Evolutionary conservation across 1,139 yeast genomes (phyloP).

Genomic region (Taiozyma sp.): DNA sequence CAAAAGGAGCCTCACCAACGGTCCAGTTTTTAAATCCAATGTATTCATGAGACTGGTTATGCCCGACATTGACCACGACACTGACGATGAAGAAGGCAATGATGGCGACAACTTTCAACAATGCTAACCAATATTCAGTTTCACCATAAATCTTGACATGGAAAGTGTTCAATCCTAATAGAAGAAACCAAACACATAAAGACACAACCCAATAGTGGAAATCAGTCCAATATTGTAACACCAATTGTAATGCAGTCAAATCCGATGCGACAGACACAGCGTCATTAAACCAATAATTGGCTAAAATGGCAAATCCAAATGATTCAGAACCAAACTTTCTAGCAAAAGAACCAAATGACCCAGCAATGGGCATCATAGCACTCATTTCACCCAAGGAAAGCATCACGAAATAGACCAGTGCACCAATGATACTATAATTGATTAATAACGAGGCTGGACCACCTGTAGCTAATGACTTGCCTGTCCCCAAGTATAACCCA

Average conservation of each 20-base stretch:
- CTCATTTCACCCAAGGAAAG: constrained; percentile 63
- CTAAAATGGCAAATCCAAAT: constrained; percentile 41
- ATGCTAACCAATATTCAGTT: constrained; percentile 61
- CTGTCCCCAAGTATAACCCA: constrained; percentile 59
- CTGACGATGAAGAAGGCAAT: too few species aligned
- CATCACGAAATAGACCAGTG: constrained; percentile 56
- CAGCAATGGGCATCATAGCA: constrained; percentile 29
- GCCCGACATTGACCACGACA: too few species aligned
- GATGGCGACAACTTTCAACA: constrained; percentile 26
- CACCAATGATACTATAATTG: constrained; percentile 53
- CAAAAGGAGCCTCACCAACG: constrained; percentile 36
- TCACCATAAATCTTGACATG: constrained; percentile 59
- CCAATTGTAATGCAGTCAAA: constrained; percentile 31
- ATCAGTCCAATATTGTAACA: constrained; percentile 55
- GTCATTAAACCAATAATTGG: constrained; percentile 50
- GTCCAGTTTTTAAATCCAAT: too few species aligned
- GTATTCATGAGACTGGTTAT: too few species aligned
- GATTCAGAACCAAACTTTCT: constrained; percentile 42
- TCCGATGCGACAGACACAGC: constrained; percentile 34
- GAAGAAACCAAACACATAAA: constrained; percentile 47
- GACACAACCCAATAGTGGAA: constrained; percentile 54
- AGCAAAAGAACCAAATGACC: too few species aligned
- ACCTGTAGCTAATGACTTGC: constrained; percentile 50
- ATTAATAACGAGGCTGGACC: constrained; percentile 62
- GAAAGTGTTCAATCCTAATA: constrained; percentile 42